Conservation (phyloP, 116 monocot species). For the Zostera marina region DNA sequence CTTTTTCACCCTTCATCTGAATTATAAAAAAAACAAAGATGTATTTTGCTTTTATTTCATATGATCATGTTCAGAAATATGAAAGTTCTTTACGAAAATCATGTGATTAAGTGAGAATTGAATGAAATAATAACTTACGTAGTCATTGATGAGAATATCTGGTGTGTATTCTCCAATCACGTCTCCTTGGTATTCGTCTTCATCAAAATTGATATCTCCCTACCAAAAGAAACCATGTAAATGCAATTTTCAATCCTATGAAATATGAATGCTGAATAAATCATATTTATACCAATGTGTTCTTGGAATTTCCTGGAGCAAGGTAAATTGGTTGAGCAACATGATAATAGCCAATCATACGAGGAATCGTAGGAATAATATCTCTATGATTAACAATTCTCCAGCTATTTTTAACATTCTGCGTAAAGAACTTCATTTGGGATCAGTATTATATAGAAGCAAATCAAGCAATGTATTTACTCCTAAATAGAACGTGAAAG, state of each 20-base stretch:
- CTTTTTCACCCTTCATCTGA: slow-evolving; percentile 84
- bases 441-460: background rate
- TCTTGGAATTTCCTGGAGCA: slow-evolving; percentile 34
- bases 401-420: slow-evolving; percentile 99
- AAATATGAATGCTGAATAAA: background rate
- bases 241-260: background rate
- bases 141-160: slow-evolving; percentile 72
- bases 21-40: background rate
- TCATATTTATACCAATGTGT: slow-evolving; percentile 17
- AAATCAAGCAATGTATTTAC: background rate
- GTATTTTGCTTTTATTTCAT: background rate
- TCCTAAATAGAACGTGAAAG: background rate
- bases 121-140: slow-evolving; percentile 34
- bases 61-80: background rate
- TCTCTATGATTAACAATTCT: slow-evolving; percentile 92
- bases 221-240: background rate
- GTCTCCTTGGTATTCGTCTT: slow-evolving; percentile 64
- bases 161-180: slow-evolving; percentile 88
- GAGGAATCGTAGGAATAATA: slow-evolving; percentile 91
- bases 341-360: slow-evolving; percentile 95
- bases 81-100: background rate
- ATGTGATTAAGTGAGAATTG: background rate
- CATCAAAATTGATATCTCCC: slow-evolving; percentile 24
- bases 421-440: slow-evolving; percentile 4
- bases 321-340: slow-evolving; percentile 94